These are phyloP conservation scores for Myxozyma lipomycoides DNA, from an alignment of 805 yeast genomes.

Conservation along the genomic window DNA sequence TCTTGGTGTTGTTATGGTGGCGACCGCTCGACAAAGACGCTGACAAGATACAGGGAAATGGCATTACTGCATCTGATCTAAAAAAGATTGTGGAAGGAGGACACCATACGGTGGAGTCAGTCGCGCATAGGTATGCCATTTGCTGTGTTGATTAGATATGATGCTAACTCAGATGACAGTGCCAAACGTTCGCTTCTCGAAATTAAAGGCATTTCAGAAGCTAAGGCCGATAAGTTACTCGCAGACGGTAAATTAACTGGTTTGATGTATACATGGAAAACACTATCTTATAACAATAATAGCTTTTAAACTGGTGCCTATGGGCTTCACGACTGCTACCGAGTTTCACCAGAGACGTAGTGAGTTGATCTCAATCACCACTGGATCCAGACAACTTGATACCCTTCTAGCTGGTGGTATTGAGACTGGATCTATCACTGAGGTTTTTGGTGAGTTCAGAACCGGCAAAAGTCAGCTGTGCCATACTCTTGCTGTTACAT, in stretches of 20 bases:
- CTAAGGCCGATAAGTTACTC: conserved; percentile 82
- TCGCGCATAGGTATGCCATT: conserved; percentile 67
- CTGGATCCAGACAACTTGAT: conserved; percentile 92
- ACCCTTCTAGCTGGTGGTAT: conserved; percentile 93
- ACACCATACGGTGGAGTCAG: conserved; percentile 81
- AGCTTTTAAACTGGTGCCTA: conserved; percentile 81
- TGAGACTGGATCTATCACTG: conserved; percentile 96
- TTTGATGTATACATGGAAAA: background rate
- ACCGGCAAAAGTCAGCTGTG: conserved; percentile 97
- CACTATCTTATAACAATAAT: no score
- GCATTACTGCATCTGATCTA: conserved; percentile 75
- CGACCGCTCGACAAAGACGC: background rate
- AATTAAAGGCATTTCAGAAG: conserved; percentile 91
- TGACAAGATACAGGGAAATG: conserved; percentile 79
- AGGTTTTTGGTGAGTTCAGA: conserved; percentile 93
- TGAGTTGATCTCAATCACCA: conserved; percentile 86
- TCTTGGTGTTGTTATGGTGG: background rate
- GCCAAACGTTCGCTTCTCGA: conserved; percentile 73
- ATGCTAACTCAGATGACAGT: conserved; percentile 24
- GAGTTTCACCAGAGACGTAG: conserved; percentile 87
- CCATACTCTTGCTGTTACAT: conserved; percentile 93
- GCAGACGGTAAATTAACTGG: conserved; percentile 44
- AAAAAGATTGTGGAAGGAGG: conserved; percentile 79
- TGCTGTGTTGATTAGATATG: no score
- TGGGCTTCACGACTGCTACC: conserved; percentile 97